Conservation (phyloP, 805 yeast genomes). For the Kodamaea restingae region DNA sequence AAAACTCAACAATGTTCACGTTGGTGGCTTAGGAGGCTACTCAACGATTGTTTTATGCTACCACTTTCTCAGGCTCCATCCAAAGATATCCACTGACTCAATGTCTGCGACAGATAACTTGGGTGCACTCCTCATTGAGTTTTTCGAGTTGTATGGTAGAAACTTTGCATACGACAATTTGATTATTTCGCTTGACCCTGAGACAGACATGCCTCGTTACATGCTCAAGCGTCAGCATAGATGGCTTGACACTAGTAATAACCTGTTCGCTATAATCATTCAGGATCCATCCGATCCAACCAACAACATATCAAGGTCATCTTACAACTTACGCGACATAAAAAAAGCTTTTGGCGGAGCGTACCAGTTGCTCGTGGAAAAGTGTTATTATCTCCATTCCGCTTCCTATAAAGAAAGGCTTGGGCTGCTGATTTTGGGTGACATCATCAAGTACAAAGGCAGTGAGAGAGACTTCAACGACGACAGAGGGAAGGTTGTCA, state of each 20-base stretch:
- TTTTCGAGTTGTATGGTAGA: constrained; percentile 87
- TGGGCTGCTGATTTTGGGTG: constrained; percentile 75
- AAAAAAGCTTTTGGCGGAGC: constrained; percentile 89
- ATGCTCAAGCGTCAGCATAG: constrained; percentile 54
- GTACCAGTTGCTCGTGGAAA: constrained; percentile 66
- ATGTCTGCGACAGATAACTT: constrained; percentile 69
- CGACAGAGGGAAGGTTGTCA: constrained; percentile 59
- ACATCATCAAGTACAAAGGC: constrained; percentile 71
- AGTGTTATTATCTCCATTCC: constrained; percentile 67
- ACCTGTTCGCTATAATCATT: constrained; percentile 64
- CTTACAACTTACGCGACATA: constrained; percentile 73
- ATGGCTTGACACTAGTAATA: constrained; percentile 46
- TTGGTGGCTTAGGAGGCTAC: constrained; percentile 94
- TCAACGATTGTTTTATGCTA: constrained; percentile 84
- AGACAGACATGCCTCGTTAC: constrained; percentile 55
- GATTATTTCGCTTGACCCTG: constrained; percentile 58
- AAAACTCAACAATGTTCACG: constrained; percentile 77
- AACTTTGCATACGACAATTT: constrained; percentile 82
- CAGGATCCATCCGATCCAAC: constrained; percentile 83
- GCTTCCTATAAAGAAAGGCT: constrained; percentile 63
- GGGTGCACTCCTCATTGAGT: constrained; percentile 84
- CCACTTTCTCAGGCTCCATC: constrained; percentile 76
- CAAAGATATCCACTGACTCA: constrained; percentile 62
- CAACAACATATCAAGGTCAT: constrained; percentile 85
- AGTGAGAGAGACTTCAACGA: constrained; percentile 73